Base-by-base conservation (phyloP, 495 filamentous ascomycete species). In the Lepraria neglecta region DNA sequence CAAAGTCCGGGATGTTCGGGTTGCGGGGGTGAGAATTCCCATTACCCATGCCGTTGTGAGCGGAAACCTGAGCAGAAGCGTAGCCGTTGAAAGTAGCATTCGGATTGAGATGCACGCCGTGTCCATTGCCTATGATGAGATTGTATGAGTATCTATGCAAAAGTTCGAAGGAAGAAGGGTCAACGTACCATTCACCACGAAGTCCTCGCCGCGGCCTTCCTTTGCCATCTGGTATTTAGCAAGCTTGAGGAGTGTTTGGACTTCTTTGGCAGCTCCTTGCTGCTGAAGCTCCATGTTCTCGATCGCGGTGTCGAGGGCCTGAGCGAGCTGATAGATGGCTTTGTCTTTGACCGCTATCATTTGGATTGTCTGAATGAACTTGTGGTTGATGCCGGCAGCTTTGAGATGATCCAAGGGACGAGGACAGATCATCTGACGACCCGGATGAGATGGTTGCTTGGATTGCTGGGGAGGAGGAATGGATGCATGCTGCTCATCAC, bases 201-300 rank as follows among this genome's bases (percentile, higher is more conserved):
- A 28, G 31, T 4, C n/a, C 4, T n/a, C 7, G 19, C 30, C 15
- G 3, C 6, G 14, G 51, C 19, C n/a, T 10, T 17, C n/a, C 10
- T n/a, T 31, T 10, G 30, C 50, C 1, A 35, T n/a, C 15, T 12
- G 17, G 12, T 1, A 17, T n/a, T 21, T 53, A 38, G 51, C 4
- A 54, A 38, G 9, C n/a, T 54, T 2, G 3, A 54, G 31, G n/a
- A 54, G 51, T 38, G 17, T 38, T 33, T 54, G 30, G 3, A 54
- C 35, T 6, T 21, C 51, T 19, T 11, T 21, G 1, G 31, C 7
- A 33, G 31, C 35, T 6, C 30, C 19, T 19, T 38, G 17, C 51
- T 54, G 51, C 30, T 33, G 10, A n/a, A 35, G 15, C 31, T 60
- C 58, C 24, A 60, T 42, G n/a, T 19, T 44, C 24, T 52, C 24